phyloP scores from a whole-genome alignment of 441 rosid genomes.

The Sinapis alba region DNA sequence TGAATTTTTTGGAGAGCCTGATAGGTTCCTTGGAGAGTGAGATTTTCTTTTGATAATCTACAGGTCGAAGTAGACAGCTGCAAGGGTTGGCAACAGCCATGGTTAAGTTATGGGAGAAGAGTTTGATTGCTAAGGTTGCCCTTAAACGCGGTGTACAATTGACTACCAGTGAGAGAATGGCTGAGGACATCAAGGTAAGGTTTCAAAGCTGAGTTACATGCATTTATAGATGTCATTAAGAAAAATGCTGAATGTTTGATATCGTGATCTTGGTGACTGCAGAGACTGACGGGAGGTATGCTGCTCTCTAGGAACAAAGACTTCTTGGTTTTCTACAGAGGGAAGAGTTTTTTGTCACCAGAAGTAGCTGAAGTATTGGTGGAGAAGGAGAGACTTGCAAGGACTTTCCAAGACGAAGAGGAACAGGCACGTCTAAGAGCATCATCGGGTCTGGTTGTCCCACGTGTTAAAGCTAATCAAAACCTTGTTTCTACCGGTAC shows the following conservation, averaged over 20 bases:
- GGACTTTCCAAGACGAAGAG: constrained; percentile 80
- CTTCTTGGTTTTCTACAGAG: constrained; percentile 92
- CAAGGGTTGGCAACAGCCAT: constrained; percentile 90
- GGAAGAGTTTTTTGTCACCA: constrained; percentile 77
- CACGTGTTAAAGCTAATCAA: constrained; percentile 42
- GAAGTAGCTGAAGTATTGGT: constrained; percentile 76
- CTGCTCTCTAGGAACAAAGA: constrained; percentile 89
- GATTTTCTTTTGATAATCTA: constrained; percentile 29
- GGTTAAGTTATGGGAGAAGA: constrained; percentile 79
- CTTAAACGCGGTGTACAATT: constrained; percentile 91
- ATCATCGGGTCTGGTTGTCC: constrained; percentile 59
- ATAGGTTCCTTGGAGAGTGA: constrained; percentile 25
- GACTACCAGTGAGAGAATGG: constrained; percentile 98
- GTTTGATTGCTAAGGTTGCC: constrained; percentile 83
- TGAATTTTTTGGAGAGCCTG: constrained; percentile 13
- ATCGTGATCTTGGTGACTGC: constrained; percentile 42
- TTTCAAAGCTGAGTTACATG: neutral
- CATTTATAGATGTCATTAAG: neutral
- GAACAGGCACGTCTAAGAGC: constrained; percentile 92
- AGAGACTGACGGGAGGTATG: constrained; percentile 90
- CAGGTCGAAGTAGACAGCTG: constrained; percentile 88
- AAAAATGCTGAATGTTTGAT: constrained; percentile 10
- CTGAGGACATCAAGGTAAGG: constrained; percentile 87
- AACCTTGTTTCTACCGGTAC: constrained; percentile 71
- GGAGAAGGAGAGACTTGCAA: constrained; percentile 82